Percentiles rank a stretch among this genome's conserved stretches.
Conservation (phyloP, 2,329 filamentous ascomycete genomes). For the Claviceps pazoutovae region DNA sequence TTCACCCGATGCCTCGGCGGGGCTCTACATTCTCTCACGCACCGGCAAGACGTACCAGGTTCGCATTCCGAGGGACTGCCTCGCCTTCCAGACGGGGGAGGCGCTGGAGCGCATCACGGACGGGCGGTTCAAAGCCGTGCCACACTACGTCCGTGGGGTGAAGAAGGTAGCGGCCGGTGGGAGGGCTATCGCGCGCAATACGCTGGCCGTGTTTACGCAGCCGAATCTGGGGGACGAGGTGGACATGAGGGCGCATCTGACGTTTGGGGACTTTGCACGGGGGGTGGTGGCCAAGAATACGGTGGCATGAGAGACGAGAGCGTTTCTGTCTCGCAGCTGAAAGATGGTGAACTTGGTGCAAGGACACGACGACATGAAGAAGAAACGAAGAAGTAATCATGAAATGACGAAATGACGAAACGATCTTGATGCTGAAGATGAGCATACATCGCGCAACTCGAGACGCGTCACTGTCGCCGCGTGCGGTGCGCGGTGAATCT, state of each 20-base stretch:
- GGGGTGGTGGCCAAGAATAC: conserved; percentile 47
- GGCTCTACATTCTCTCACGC: conserved; percentile 87
- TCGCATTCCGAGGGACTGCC: conserved; percentile 76
- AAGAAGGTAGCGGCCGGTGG: conserved; percentile 34
- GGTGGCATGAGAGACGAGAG: conserved; percentile 19
- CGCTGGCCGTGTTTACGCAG: conserved; percentile 91
- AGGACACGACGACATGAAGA: too few relatives aligned
- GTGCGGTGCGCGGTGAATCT: not conserved
- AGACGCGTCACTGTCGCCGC: too few relatives aligned
- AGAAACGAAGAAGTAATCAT: too few relatives aligned
- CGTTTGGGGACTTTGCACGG: conserved; percentile 63
- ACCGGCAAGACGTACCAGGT: conserved; percentile 77
- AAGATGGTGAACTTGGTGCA: too few relatives aligned
- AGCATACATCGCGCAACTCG: too few relatives aligned
- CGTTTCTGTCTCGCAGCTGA: too few relatives aligned
- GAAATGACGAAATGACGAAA: too few relatives aligned
- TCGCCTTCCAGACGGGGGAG: conserved; percentile 94
- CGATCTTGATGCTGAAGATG: too few relatives aligned
- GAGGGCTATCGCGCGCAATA: conserved; percentile 60
- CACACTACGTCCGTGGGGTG: conserved; percentile 82
- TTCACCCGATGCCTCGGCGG: conserved; percentile 72
- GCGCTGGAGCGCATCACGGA: conserved; percentile 78
- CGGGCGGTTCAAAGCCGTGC: conserved; percentile 87
- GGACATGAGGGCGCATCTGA: conserved; percentile 50
- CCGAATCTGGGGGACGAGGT: conserved; percentile 76